Conservation (phyloP, 805 yeast species). For the Hyphopichia homilentoma region DNA sequence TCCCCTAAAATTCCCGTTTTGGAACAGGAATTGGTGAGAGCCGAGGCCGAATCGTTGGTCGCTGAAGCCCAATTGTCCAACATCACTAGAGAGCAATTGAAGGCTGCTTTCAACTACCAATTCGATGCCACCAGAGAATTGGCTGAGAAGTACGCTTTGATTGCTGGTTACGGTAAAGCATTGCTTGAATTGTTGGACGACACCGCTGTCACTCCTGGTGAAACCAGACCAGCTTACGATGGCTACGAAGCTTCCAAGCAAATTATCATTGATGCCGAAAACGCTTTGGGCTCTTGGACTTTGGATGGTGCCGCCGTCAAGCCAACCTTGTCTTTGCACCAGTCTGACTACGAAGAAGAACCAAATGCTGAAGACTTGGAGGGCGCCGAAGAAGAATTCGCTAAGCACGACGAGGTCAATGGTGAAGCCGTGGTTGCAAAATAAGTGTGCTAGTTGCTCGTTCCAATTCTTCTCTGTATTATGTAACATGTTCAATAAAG, state of each 20-base stretch:
- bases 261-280: conserved; percentile 81
- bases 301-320: conserved; percentile 77
- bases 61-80: conserved; percentile 90
- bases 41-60: conserved; percentile 87
- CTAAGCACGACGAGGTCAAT: conserved; percentile 35
- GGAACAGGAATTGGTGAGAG: conserved; percentile 87
- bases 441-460: too few relatives aligned
- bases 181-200: conserved; percentile 78
- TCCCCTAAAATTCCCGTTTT: conserved; percentile 75
- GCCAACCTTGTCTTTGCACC: conserved; percentile 72
- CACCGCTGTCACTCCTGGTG: conserved; percentile 87
- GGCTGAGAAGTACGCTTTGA: conserved; percentile 79
- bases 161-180: conserved; percentile 90
- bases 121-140: conserved; percentile 83
- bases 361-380: conserved; percentile 50
- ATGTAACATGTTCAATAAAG: too few relatives aligned
- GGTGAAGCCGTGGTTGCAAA: too few relatives aligned
- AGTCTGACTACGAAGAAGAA: conserved; percentile 49
- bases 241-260: conserved; percentile 88
- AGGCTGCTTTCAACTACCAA: conserved; percentile 79
- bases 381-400: conserved; percentile 52
- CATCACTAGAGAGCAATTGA: conserved; percentile 82
- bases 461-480: too few relatives aligned
- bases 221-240: conserved; percentile 84
- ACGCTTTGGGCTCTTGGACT: conserved; percentile 81